A percentile compares a stretch with the other conserved stretches of the same genome.
phyloP scores from a whole-genome alignment of 2,329 filamentous ascomycete genomes.

The Alternaria atra region DNA sequence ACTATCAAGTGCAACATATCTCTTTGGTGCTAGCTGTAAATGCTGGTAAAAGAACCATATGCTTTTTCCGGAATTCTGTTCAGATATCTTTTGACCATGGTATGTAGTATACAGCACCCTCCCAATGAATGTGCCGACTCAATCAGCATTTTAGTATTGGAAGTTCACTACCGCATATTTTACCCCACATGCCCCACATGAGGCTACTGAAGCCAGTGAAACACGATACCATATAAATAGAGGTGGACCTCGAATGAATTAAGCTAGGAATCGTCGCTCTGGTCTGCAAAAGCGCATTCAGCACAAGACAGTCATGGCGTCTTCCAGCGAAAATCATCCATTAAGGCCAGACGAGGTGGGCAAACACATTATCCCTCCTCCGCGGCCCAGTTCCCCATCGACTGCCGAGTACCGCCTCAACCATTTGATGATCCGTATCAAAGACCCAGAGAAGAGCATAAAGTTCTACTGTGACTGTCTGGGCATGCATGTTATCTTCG shows the following conservation, averaged over 20 bases:
- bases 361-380: slow-evolving; percentile 37
- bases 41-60: neutral
- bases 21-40: neutral
- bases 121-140: neutral
- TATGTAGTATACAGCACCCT: neutral
- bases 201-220: neutral
- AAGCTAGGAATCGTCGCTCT: neutral
- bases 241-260: neutral
- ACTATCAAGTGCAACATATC: neutral
- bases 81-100: neutral
- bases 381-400: slow-evolving; percentile 35
- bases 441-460: slow-evolving; percentile 36
- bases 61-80: neutral
- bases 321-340: slow-evolving; percentile 31
- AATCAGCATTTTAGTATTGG: neutral
- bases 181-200: slow-evolving; percentile 25
- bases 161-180: neutral
- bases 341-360: slow-evolving; percentile 29
- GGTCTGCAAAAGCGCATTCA: neutral
- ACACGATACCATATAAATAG: neutral
- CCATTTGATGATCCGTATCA: slow-evolving; percentile 48
- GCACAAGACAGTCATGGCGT: slow-evolving; percentile 8
- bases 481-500: slow-evolving; percentile 47
- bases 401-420: slow-evolving; percentile 42
- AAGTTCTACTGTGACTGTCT: slow-evolving; percentile 48